These are phyloP conservation scores for Arthromyces matolae DNA, from an alignment of 768 basidiomycete genomes.

Conservation along the genomic window DNA sequence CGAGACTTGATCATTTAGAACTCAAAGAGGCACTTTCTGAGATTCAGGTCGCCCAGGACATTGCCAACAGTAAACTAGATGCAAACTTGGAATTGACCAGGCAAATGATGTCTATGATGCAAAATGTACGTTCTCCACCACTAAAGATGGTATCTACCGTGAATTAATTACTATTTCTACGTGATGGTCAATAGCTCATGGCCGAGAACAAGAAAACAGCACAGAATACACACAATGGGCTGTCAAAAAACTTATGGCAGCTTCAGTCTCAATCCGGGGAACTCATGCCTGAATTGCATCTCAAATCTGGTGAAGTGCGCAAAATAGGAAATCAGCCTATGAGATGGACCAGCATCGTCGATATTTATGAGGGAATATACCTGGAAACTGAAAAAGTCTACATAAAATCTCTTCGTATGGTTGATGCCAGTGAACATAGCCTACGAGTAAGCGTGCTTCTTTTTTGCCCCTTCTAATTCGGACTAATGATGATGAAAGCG, in stretches of 20 bases:
- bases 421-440: conserved; percentile 44
- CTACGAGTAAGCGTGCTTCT: conserved; percentile 30
- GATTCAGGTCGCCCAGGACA: conserved; percentile 36
- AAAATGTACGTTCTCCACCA: conserved; percentile 45
- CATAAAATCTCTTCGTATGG: conserved; percentile 52
- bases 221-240: conserved; percentile 36
- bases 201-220: conserved; percentile 28
- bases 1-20: conserved; percentile 40
- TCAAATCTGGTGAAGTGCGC: conserved; percentile 50
- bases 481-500: conserved; percentile 30
- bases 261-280: conserved; percentile 44
- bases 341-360: conserved; percentile 49
- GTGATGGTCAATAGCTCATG: conserved; percentile 33
- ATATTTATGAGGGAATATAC: conserved; percentile 53
- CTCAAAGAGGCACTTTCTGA: conserved; percentile 40
- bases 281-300: conserved; percentile 47
- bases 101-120: conserved; percentile 47
- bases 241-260: conserved; percentile 47
- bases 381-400: conserved; percentile 52
- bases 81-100: conserved; percentile 28
- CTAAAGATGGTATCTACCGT: no score
- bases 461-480: neutral
- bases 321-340: conserved; percentile 47
- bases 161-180: no score
- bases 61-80: conserved; percentile 30